Base-by-base conservation (phyloP, 75 land plant genomes). In the Picea sitchensis region DNA sequence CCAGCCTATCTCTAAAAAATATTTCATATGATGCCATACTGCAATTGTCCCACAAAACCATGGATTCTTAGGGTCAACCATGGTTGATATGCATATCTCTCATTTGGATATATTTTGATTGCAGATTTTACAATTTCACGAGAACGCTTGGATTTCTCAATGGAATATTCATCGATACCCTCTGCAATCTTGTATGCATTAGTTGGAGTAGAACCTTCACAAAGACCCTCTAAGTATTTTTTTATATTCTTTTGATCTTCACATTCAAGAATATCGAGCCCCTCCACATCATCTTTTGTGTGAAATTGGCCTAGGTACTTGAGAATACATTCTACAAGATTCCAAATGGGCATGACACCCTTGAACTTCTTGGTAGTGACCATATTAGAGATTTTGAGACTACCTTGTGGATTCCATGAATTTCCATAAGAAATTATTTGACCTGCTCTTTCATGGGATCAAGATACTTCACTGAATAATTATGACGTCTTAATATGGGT, bases 21-120 rank as follows among this genome's bases (percentile, higher is more conserved):
- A 97, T 51, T 86, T 91, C 56, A 88, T 90, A 91, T 97, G 99
- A 58, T 92, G 87, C 97, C 93, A 97, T 56, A 89, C 77, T 60
- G 92, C 78, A 58, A 76, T 61, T 75, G 82, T 13, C 88, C 87
- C 73, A 67, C 87, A 12, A 80, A 62, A 76, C 90, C 85, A 76
- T 86, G 84, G 84, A 79, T 68, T 76, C 14, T 83, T 82, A 64
- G 89, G 84, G 18, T 88, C 88, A 61, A 81, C 87, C 80, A 90
- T 93, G 15, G 78, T 71, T 59, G 98, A 90, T 44, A 97, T 75
- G 30, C 99, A 93, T 26, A 90, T 87, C 88, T 89, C 83, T 82
- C 98, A 98, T 86, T 97, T 97, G 69, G 75, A 79, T 65, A 97
- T 95, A 77, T 97, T 97, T 74, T 91, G 77, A 58, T 63, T 83